phyloP scores from a whole-genome alignment of 2,329 filamentous ascomycete species.

The Cercospora sp. region DNA sequence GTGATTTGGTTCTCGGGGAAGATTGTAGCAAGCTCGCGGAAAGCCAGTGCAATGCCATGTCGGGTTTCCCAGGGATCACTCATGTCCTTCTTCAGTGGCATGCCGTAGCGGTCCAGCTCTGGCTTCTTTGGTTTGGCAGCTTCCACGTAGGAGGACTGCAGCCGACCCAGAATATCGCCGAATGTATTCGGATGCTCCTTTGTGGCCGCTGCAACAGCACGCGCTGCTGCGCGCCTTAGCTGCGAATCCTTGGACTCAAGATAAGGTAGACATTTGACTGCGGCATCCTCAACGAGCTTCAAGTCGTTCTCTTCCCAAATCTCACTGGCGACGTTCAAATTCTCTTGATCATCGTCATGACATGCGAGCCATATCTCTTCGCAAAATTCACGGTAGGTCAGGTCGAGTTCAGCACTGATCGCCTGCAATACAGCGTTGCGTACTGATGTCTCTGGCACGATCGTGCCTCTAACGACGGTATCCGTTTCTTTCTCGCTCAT shows the following conservation, averaged over 20 bases:
- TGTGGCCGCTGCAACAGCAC: conserved; percentile 75
- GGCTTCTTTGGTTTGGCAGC: conserved; percentile 80
- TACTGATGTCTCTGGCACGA: conserved; percentile 77
- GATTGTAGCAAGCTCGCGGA: conserved; percentile 73
- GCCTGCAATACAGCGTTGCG: conserved; percentile 83
- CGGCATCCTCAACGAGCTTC: conserved; percentile 64
- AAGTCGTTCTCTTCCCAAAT: conserved; percentile 97
- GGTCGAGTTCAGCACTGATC: conserved; percentile 86
- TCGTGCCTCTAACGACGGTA: conserved; percentile 74
- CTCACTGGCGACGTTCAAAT: conserved; percentile 75
- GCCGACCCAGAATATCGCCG: conserved; percentile 60
- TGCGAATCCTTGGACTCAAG: conserved; percentile 77
- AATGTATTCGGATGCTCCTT: conserved; percentile 62
- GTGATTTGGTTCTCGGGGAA: conserved; percentile 72
- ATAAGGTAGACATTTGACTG: conserved; percentile 68
- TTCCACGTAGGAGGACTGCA: conserved; percentile 73
- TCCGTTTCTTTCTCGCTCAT: conserved; percentile 71
- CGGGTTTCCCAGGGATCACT: conserved; percentile 89
- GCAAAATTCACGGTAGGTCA: conserved; percentile 82
- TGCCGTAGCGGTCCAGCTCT: conserved; percentile 87
- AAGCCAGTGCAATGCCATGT: conserved; percentile 84
- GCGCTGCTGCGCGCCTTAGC: conserved; percentile 78
- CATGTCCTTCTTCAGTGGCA: conserved; percentile 85
- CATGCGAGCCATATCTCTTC: conserved; percentile 92
- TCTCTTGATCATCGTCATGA: conserved; percentile 88